Conservation (phyloP, 192 early-diverging fungal genomes). For the Dissophora globulifera region DNA sequence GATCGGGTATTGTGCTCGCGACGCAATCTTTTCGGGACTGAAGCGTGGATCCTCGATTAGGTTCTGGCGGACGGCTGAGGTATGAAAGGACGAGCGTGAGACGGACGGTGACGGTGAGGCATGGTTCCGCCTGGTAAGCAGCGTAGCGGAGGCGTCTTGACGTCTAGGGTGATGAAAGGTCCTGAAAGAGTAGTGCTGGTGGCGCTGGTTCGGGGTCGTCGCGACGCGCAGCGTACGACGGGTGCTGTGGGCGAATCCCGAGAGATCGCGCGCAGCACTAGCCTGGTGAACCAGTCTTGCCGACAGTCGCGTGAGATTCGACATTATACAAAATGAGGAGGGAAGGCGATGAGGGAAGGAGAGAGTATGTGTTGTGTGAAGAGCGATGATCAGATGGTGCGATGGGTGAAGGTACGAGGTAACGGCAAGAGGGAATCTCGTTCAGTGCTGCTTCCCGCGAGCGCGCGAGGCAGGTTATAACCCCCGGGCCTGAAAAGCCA, state of each 20-base stretch:
- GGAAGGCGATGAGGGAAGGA: too few species aligned
- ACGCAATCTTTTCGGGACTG: slow-evolving; percentile 47
- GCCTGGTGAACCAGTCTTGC: slow-evolving; percentile 9
- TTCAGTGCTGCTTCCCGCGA: too few species aligned
- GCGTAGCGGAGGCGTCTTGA: too few species aligned
- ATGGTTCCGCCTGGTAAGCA: too few species aligned
- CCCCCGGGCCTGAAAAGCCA: too few species aligned
- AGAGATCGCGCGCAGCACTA: background rate
- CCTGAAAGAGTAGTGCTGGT: slow-evolving; percentile 13
- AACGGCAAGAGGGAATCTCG: too few species aligned
- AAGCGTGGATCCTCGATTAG: slow-evolving; percentile 40
- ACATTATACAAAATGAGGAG: too few species aligned
- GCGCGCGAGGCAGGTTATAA: too few species aligned
- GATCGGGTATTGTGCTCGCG: slow-evolving; percentile 58
- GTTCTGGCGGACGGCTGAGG: slow-evolving; percentile 18
- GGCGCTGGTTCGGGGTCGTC: too few species aligned
- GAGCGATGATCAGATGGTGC: too few species aligned
- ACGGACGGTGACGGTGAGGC: too few species aligned
- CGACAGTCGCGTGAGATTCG: slow-evolving; percentile 25
- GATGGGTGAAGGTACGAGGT: slow-evolving; percentile 40
- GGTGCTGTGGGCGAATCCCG: background rate
- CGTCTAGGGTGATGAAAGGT: slow-evolving; percentile 5
- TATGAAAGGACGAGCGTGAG: slow-evolving; percentile 26
- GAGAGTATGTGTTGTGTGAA: too few species aligned
- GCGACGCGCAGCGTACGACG: background rate